These are phyloP conservation scores for Castanopsis chinensis DNA, from an alignment of 306 rosid species.

Conservation along the genomic window DNA sequence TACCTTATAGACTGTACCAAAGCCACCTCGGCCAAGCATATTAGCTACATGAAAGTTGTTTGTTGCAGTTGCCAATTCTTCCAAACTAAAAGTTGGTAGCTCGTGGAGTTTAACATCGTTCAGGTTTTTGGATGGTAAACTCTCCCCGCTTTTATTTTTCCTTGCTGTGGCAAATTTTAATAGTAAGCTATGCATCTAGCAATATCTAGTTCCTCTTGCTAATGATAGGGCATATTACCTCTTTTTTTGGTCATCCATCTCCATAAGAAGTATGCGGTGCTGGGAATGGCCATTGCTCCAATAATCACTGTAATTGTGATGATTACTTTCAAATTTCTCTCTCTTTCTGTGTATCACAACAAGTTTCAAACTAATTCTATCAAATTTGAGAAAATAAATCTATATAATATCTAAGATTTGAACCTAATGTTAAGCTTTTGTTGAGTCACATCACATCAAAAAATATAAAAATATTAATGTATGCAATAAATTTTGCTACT, in stretches of 20 bases:
- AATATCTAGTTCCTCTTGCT: no score
- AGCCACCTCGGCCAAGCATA: slow-evolving; percentile 15
- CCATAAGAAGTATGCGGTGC: no score
- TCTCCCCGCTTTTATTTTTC: background rate
- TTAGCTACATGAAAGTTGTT: background rate
- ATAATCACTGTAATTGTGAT: background rate
- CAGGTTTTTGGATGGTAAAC: background rate
- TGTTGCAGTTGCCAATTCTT: slow-evolving; percentile 2
- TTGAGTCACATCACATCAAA: no score
- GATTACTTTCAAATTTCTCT: background rate
- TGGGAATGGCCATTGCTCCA: background rate
- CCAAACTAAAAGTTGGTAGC: background rate
- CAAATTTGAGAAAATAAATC: no score
- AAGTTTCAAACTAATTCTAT: no score
- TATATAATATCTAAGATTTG: no score
- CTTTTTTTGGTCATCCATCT: no score
- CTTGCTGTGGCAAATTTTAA: background rate
- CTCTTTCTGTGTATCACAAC: background rate
- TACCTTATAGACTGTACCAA: slow-evolving; percentile 9
- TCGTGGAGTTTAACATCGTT: background rate
- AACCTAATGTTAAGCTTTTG: no score
- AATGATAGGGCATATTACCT: no score
- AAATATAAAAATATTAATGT: no score
- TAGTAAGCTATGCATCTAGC: no score
- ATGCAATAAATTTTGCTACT: no score